Evolutionary conservation across 495 filamentous ascomycete species (phyloP), one percentile per base, ranked within the genome.

Genomic region (Glarea lozoyensis): DNA sequence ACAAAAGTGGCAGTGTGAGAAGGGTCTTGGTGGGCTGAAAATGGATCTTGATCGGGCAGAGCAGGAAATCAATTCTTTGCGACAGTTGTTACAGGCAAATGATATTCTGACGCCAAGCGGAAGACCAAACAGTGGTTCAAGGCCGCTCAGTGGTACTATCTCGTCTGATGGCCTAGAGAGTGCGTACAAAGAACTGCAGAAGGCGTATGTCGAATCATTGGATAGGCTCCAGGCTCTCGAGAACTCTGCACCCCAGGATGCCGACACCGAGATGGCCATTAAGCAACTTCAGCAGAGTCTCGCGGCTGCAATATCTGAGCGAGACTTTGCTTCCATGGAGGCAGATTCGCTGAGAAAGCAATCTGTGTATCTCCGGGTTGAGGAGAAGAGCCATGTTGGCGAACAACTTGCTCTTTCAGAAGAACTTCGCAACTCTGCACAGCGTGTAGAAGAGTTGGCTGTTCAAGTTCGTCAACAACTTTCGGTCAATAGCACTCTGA

Each of bases 41-140:
- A 96, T 95, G 84, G 92, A 98, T 57, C 76, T 98, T 21, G 93
- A 98, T 57, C 84, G 89, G 47, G 88, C 92, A 3, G 84, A 95
- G 61, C 84, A 92, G 57, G 93, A 98, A 65, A 95, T 90, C 10
- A 66, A 71, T 22, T 86, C 83, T 19, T 65, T 98, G 22, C 79
- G 88, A 18, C 73, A 63, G 18, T 70, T 98, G 17, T 75, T 98
- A 13, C 70, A 85, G 55, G 89, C 94, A 60, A 86, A 89, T 51
- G 90, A 95, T 58, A 88, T 89, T 39, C 62, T 82, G 16, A 49
- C 53, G 7, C 62, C 76, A 10, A 67, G 60, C 19, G 65, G 68
- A 13, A 68, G 76, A 23, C 66, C 66, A 1, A 66, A 65, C 43
- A 63, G 42, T 49, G 47, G 45, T 34, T 53, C 47, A 23, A 49